These are phyloP conservation scores for Mycena belliarum DNA, from an alignment of 768 basidiomycete species.

Conservation along the genomic window DNA sequence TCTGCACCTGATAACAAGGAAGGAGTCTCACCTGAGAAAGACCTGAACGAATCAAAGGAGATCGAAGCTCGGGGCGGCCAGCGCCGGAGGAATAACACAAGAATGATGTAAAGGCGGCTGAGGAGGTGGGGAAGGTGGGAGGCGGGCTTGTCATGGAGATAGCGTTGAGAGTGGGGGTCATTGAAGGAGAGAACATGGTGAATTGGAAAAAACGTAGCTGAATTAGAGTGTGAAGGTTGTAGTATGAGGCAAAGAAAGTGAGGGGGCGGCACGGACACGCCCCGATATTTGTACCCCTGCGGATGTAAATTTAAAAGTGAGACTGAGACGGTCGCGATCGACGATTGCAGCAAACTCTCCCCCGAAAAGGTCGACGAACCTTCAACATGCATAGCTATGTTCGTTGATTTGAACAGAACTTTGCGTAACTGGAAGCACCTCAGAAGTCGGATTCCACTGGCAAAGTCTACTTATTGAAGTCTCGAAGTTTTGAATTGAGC, in stretches of 20 bases:
- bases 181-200: neutral
- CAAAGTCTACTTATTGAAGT: too few species aligned
- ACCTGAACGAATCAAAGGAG: neutral
- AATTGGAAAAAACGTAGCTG: neutral
- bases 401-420: too few species aligned
- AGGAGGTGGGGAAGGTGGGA: neutral
- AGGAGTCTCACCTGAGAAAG: too few species aligned
- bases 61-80: neutral
- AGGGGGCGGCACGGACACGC: neutral
- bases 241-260: neutral
- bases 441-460: too few species aligned
- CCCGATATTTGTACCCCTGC: neutral
- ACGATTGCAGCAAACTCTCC: too few species aligned
- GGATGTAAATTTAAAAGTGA: too few species aligned
- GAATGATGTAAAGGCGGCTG: neutral
- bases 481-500: too few species aligned
- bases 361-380: too few species aligned
- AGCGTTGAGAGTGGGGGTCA: neutral
- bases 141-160: neutral
- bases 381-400: too few species aligned
- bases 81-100: neutral
- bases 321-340: too few species aligned
- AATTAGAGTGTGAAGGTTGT: neutral
- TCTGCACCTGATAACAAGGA: too few species aligned
- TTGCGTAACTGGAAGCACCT: too few species aligned